phyloP scores from a whole-genome alignment of 495 filamentous ascomycete species.

The Aspergillus sparsus region DNA sequence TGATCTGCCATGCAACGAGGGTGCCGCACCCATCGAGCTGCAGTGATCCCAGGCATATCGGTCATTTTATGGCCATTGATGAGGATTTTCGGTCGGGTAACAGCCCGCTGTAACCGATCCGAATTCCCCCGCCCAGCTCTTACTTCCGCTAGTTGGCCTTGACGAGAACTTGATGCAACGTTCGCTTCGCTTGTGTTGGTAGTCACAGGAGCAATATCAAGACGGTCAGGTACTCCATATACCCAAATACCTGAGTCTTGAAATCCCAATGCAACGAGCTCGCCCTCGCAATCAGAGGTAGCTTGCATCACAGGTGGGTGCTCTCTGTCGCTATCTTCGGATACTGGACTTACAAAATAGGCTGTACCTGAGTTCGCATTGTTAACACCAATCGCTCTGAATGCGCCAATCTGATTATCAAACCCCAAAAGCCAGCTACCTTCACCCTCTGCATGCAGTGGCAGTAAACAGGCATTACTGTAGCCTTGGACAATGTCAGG shows the following conservation, averaged over 20 bases:
- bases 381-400: conserved; percentile 73
- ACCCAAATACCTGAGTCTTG: conserved; percentile 72
- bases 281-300: conserved; percentile 64
- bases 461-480: conserved; percentile 73
- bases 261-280: conserved; percentile 76
- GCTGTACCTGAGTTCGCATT: conserved; percentile 74
- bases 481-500: conserved; percentile 74
- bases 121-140: conserved; percentile 28
- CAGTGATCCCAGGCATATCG: conserved; percentile 46
- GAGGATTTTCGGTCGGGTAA: conserved; percentile 39
- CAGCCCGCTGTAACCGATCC: conserved; percentile 34
- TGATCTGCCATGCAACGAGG: conserved; percentile 12
- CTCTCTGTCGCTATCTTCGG: conserved; percentile 36
- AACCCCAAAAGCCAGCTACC: conserved; percentile 79
- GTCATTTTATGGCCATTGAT: conserved; percentile 41
- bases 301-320: conserved; percentile 67
- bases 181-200: conserved; percentile 19
- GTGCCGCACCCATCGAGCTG: conserved; percentile 44
- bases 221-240: conserved; percentile 74
- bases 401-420: conserved; percentile 72
- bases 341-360: conserved; percentile 74
- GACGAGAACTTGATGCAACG: conserved; percentile 15
- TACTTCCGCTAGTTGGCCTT: conserved; percentile 12
- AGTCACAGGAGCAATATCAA: conserved; percentile 54
- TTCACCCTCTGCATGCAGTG: conserved; percentile 68